Evolutionary conservation across 352 stramenopile species (phyloP), one percentile per base, ranked within the genome.

Genomic region (Globisporangium paddicum): DNA sequence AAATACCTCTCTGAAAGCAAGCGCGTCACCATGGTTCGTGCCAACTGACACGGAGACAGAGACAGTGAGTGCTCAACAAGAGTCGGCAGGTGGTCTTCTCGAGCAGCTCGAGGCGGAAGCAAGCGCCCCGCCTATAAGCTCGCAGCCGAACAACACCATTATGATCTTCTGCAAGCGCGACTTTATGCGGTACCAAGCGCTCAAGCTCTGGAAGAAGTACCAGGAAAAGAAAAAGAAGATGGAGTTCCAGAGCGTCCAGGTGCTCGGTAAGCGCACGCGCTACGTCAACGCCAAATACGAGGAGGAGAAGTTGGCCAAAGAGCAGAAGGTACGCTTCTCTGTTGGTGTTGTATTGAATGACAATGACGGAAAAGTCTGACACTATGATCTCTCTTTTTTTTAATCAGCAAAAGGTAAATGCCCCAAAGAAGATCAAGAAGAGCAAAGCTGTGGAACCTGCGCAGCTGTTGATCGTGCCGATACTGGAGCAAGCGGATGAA

Each of bases 91-190:
- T 48, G 18, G 13, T 25, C 2, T 16, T 30, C 35, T 21, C 26
- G 35, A 53, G n/a, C 55, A 32, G 30, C 25, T 25, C 19, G 16
- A 38, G n/a, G 23, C 37, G 32, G n/a, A 21, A 21, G 16, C 38
- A 23, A 18, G 30, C 21, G 40, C 19, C 5, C 10, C 18, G 25
- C 8, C 23, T 1, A 26, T 54, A 7, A 58, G 38, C 10, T 44
- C 38, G 38, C 30, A 64, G 5, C 26, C 50, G n/a, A 77, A 79
- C 61, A 72, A 75, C 45, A 90, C 82, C 9, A 68, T 92, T n/a
- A 75, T 89, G 55, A 82, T 92, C 54, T 92, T 92, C 52, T 92
- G 82, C 66, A 89, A 86, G 60, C 77, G 82, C 9, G 82, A 92
- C 45, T 92, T 92, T 34, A 72, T 92, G 68, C 77, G 82, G 11